A percentile compares a stretch with the other conserved stretches of the same genome.
phyloP scores from a whole-genome alignment of 179 eudicot genomes.

The Silene coronaria region DNA sequence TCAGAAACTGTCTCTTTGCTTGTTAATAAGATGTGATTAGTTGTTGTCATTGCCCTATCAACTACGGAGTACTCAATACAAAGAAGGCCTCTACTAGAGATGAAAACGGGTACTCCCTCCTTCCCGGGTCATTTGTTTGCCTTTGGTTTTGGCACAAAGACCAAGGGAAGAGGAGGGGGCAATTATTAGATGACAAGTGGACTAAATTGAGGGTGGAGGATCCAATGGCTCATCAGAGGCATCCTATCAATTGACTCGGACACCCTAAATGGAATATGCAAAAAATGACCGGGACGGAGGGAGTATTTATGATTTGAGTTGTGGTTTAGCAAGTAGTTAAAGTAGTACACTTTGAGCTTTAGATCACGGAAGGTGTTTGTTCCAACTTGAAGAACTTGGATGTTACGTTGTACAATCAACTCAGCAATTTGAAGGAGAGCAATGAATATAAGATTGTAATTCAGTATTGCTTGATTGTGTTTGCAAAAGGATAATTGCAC shows the following conservation, averaged over 20 bases:
- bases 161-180: no score
- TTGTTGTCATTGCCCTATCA: background rate
- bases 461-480: background rate
- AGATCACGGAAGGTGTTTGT: background rate
- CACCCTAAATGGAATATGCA: no score
- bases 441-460: background rate
- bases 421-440: background rate
- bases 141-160: no score
- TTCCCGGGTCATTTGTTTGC: no score
- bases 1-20: background rate
- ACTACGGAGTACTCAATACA: background rate
- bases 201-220: no score
- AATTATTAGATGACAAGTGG: no score
- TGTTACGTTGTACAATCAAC: background rate
- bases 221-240: no score
- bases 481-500: background rate
- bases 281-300: no score
- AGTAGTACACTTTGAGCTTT: background rate
- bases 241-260: no score
- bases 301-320: background rate
- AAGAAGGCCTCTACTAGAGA: background rate
- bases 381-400: background rate
- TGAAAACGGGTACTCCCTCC: no score
- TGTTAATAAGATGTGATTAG: background rate
- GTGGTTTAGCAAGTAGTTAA: background rate